Evolutionary conservation across 2,329 filamentous ascomycete genomes (phyloP).

Genomic region (Venturia aucupariae): DNA sequence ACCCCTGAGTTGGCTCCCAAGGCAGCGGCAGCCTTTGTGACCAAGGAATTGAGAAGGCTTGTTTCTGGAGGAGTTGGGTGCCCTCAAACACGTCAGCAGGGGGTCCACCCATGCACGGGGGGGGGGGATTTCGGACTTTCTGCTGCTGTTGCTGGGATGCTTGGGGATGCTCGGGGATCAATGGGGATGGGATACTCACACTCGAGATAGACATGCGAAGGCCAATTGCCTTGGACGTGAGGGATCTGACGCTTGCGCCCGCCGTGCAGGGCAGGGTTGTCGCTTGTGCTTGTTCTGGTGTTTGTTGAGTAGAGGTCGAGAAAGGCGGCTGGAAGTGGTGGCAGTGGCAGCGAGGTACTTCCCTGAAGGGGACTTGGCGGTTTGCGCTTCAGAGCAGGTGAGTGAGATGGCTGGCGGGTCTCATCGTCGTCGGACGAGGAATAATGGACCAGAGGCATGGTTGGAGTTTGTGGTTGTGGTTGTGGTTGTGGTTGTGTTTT

Average conservation of each 20-base stretch:
- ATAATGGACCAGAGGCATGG: constrained; percentile 50
- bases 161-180: neutral
- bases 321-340: constrained; percentile 70
- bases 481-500: too few relatives aligned
- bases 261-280: constrained; percentile 77
- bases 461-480: neutral
- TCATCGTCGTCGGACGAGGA: constrained; percentile 38
- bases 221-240: constrained; percentile 85
- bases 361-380: constrained; percentile 16
- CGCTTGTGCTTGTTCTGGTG: constrained; percentile 64
- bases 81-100: constrained; percentile 21
- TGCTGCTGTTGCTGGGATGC: too few relatives aligned
- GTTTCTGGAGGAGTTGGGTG: constrained; percentile 22
- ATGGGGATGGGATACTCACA: constrained; percentile 51
- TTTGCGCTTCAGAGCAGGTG: constrained; percentile 15
- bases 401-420: neutral
- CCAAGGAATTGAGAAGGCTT: constrained; percentile 15
- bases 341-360: constrained; percentile 52
- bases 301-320: constrained; percentile 84
- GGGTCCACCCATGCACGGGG: neutral
- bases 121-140: too few relatives aligned
- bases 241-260: constrained; percentile 75
- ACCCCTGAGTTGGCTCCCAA: constrained; percentile 31
- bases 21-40: neutral
- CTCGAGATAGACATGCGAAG: constrained; percentile 84